Evolutionary conservation across 1,284 basidiomycete species (phyloP), one percentile per base, ranked within the genome.

Genomic region (Gomphus bonarii): DNA sequence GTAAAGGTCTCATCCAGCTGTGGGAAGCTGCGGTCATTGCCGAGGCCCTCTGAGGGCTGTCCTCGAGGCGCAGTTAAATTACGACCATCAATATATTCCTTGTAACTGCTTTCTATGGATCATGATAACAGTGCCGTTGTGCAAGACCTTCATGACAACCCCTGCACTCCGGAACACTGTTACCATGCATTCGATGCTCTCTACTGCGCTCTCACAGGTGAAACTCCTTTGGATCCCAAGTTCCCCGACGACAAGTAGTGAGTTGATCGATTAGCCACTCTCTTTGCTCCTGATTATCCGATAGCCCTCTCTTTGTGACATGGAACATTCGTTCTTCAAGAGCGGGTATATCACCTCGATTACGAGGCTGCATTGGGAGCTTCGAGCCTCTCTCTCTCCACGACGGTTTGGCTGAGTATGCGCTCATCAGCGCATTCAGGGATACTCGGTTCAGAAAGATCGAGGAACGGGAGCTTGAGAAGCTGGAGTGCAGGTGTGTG

Each of bases 311-410:
- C 58, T 99, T 99, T 70, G 91, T 99, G 36, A 98, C 95, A 1
- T 99, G 95, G 95, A 95, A 93, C 72, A 88, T 75, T 54, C 79
- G 73, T 60, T 76, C 77, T 55, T 75, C 78, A 60, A 78, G 80
- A 61, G 69, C 80, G 25, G 80, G 81, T 46, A 77, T 79, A 59
- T 71, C 80, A 25, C 76, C 82, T 40, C 75, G 82, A 50, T 75
- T 99, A 60, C 76, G 95, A 59, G 95, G 95, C 25, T 99, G 95
- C 72, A 98, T 99, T 63, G 95, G 95, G 65, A 95, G 84, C 67
- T 99, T 99, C 67, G 83, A 87, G 48, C 78, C 91, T 1, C 78
- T 87, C 67, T 74, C 83, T 7, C 75, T 98, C 25, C 79, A 76
- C 44, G 77, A 86, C 30, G 94, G 93, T 10, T 69, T 99, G 57